A percentile compares a stretch with the other conserved stretches of the same genome.
Conservation (phyloP, 2,329 filamentous ascomycete species). For the Penicillium digitatum region DNA sequence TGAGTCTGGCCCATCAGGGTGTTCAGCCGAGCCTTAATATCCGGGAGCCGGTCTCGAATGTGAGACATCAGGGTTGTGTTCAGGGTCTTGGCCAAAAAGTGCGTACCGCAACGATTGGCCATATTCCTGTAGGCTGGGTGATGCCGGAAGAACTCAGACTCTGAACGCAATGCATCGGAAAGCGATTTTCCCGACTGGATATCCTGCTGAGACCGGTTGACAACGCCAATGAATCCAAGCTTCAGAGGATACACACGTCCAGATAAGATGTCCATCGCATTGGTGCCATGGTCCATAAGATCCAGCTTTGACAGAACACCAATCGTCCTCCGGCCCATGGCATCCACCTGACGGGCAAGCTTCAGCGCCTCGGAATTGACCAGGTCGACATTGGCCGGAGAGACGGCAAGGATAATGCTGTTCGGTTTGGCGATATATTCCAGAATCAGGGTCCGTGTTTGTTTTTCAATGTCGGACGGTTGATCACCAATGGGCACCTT, state of each 20-base stretch:
- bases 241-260: constrained; percentile 95
- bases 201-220: constrained; percentile 97
- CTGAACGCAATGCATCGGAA: constrained; percentile 81
- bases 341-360: constrained; percentile 92
- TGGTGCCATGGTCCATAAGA: constrained; percentile 97
- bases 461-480: constrained; percentile 96
- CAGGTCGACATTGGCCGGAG: constrained; percentile 94
- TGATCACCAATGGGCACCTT: constrained; percentile 99
- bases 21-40: constrained; percentile 96
- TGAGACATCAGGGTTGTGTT: constrained; percentile 95
- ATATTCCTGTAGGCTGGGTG: constrained; percentile 98
- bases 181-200: constrained; percentile 96
- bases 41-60: constrained; percentile 89
- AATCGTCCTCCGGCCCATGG: constrained; percentile 89
- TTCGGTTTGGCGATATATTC: constrained; percentile 99
- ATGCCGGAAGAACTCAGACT: constrained; percentile 93
- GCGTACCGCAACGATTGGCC: constrained; percentile 85
- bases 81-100: constrained; percentile 88
- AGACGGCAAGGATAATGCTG: constrained; percentile 94
- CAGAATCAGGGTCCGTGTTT: constrained; percentile 91
- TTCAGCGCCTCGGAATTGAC: constrained; percentile 98
- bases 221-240: constrained; percentile 94
- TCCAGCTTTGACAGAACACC: constrained; percentile 96
- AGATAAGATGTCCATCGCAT: constrained; percentile 95
- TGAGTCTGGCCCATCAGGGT: constrained; percentile 99